Evolutionary conservation across 83 land plant species (phyloP), one percentile per base, ranked within the genome.

Genomic region (Diphasiastrum complanatum): DNA sequence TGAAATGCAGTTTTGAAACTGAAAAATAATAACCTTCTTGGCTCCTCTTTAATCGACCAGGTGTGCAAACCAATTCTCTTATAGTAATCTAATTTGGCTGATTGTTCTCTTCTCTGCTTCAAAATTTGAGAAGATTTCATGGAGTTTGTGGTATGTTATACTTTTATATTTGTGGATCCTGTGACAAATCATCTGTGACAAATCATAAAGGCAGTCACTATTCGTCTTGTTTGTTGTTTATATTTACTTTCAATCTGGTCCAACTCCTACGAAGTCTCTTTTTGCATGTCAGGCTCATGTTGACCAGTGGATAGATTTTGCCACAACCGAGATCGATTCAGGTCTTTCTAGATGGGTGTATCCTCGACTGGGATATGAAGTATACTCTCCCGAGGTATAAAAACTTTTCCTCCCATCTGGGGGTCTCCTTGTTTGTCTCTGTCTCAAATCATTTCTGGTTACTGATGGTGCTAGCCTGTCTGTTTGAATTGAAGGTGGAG

Each of bases 271-370:
- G n/a, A 50, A 47, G 20, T 33, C 6, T 28, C 22, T 41, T 6
- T 29, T 40, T n/a, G 1, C n/a, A 33, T 30, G 2, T 28, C 71
- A 88, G 95, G 95, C 57, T 5, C 80, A 57, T 40, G 41, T 89
- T 50, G 87, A 89, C 53, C 95, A 89, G 45, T 89, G 95, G 91
- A 83, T 80, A 61, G 95, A 89, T 67, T 80, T 91, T 62, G 71
- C 86, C n/a, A 51, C 89, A 8, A 19, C 51, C 28, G 93, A 86
- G 54, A 63, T 91, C 55, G 93, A 91, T 52, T 4, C 68, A 5
- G 66, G 68, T 38, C 52, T 78, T 20, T 36, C 25, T 16, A 63
- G 65, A 10, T 86, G 93, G 93, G 32, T 74, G 1, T 60, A 36
- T 16, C 93, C 97, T 51, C 65, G 86, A 37, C 0, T 79, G 16